Percentiles rank a stretch among this genome's conserved stretches.
These are phyloP conservation scores for Solanum megistacrolobum DNA, from an alignment of 257 asterid species.

Conservation along the genomic window DNA sequence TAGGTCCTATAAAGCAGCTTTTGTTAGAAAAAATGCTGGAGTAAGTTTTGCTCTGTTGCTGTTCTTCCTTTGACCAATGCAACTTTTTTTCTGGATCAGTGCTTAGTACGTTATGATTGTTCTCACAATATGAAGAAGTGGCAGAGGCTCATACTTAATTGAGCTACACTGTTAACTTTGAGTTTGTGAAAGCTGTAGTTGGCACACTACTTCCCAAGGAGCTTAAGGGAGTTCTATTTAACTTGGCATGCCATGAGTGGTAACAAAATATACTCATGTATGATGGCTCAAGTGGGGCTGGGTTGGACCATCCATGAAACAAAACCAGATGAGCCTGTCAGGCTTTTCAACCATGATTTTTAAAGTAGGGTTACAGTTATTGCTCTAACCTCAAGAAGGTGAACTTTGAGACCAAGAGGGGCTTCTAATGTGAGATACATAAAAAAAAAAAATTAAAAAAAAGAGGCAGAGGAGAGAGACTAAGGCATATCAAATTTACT, in stretches of 20 bases:
- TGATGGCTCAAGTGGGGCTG: not conserved
- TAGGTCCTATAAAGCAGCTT: constrained; percentile 36
- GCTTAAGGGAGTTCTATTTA: not conserved
- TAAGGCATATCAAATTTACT: not conserved
- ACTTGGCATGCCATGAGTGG: not conserved
- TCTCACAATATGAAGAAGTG: not conserved
- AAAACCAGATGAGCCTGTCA: not conserved
- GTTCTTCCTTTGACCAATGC: not conserved
- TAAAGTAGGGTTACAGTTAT: not conserved
- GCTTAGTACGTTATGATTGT: not conserved
- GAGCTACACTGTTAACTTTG: not conserved
- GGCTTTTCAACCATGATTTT: not conserved
- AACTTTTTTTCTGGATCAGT: not conserved
- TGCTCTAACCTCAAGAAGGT: not conserved
- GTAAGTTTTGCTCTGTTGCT: constrained; percentile 31
- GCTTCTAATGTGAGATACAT: not conserved
- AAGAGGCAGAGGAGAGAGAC: not conserved
- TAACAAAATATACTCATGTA: not conserved
- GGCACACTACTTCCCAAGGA: not conserved
- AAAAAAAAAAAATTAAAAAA: too few relatives aligned
- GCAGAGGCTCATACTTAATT: not conserved
- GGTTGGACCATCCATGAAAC: not conserved
- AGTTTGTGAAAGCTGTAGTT: not conserved
- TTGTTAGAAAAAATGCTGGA: constrained; percentile 24
- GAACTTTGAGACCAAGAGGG: not conserved